phyloP scores from a whole-genome alignment of 805 yeast genomes.

The Zygosaccharomyces bisporus region DNA sequence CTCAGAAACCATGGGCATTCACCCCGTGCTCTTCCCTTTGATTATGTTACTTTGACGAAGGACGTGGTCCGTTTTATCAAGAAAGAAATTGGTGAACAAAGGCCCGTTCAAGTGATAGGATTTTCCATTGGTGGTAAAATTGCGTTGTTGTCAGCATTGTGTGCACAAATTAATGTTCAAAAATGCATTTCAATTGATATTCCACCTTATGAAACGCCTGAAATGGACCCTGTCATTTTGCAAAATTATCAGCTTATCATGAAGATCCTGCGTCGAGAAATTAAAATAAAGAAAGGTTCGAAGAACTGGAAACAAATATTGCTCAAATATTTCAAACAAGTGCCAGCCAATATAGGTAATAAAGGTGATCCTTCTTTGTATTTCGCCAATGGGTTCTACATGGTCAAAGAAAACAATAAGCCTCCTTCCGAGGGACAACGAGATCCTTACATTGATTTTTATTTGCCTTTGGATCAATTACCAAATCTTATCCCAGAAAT shows the following conservation, averaged over 20 bases:
- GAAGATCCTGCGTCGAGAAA: conserved; percentile 19
- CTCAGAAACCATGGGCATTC: conserved; percentile 56
- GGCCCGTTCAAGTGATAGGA: conserved; percentile 42
- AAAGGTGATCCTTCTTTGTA: conserved; percentile 23
- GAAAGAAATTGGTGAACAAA: conserved; percentile 20
- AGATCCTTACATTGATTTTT: conserved; percentile 20
- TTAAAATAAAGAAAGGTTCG: conserved; percentile 23
- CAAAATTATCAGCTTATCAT: conserved; percentile 25
- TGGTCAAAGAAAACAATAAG: conserved; percentile 21
- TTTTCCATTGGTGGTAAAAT: conserved; percentile 64
- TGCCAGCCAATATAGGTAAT: conserved; percentile 16
- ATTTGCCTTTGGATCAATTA: conserved; percentile 25
- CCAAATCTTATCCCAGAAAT: conserved; percentile 26
- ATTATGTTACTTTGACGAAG: conserved; percentile 42
- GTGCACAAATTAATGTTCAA: conserved; percentile 28
- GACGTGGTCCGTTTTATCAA: conserved; percentile 42
- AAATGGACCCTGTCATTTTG: conserved; percentile 20
- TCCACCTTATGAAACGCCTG: conserved; percentile 31
- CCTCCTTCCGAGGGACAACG: conserved; percentile 7
- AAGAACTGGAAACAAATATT: conserved; percentile 24
- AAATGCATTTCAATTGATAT: conserved; percentile 43
- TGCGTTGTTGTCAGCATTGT: conserved; percentile 45
- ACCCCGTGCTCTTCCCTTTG: conserved; percentile 42
- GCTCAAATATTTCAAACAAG: conserved; percentile 17
- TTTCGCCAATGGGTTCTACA: conserved; percentile 31